These are phyloP conservation scores for Sporothrix globosa DNA, from an alignment of 2,329 filamentous ascomycete species.

Conservation along the genomic window DNA sequence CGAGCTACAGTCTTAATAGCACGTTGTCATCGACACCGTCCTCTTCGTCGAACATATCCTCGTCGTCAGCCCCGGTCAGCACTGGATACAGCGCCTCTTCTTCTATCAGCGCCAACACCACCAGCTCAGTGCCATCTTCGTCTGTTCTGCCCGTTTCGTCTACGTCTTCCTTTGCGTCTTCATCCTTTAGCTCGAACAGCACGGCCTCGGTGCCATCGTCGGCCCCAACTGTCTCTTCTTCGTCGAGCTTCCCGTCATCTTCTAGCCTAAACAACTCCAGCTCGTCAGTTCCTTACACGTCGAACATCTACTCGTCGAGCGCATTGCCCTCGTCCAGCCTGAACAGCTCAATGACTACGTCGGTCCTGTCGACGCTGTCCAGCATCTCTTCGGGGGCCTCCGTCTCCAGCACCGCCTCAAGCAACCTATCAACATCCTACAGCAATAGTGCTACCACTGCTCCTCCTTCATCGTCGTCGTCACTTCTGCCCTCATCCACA, in stretches of 20 bases:
- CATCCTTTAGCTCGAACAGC: not conserved
- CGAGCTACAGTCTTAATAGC: constrained; percentile 1
- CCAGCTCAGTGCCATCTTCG: not conserved
- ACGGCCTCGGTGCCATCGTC: not conserved
- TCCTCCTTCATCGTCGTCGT: not conserved
- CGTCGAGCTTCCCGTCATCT: not conserved
- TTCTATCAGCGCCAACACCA: not conserved
- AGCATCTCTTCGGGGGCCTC: not conserved
- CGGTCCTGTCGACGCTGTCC: not conserved
- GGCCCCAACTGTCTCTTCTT: not conserved
- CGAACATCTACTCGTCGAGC: not conserved
- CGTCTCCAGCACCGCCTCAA: not conserved
- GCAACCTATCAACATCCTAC: not conserved
- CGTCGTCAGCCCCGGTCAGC: not conserved
- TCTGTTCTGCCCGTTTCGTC: not conserved
- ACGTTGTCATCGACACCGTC: not conserved
- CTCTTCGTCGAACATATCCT: constrained; percentile 12
- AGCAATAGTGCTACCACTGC: not conserved
- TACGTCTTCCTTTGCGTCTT: not conserved
- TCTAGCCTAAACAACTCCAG: not conserved
- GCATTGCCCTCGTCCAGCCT: not conserved
- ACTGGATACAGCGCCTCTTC: not conserved
- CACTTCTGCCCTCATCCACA: not conserved
- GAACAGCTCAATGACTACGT: not conserved
- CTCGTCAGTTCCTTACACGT: not conserved